phyloP scores from a whole-genome alignment of 257 asterid species.

The Leonotis leonurus region DNA sequence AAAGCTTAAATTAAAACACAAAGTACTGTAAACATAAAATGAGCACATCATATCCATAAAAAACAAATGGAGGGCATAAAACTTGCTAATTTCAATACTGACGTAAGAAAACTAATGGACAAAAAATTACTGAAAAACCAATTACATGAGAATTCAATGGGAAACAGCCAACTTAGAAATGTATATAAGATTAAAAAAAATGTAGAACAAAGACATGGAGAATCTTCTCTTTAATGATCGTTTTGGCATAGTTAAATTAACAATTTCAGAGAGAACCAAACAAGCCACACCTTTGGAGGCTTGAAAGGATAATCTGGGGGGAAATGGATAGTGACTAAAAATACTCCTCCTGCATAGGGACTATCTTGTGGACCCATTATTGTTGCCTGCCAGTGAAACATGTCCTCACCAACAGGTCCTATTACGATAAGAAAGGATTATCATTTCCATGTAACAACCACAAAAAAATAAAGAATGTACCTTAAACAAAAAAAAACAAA shows the following conservation, averaged over 20 bases:
- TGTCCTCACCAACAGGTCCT: slow-evolving; percentile 75
- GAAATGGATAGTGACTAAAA: slow-evolving; percentile 50
- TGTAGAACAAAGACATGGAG: background rate
- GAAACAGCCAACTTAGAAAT: background rate
- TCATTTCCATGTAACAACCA: slow-evolving; percentile 11
- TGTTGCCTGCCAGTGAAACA: slow-evolving; percentile 76
- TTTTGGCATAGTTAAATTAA: background rate
- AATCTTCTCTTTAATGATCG: background rate
- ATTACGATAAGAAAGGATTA: slow-evolving; percentile 15
- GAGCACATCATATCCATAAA: background rate
- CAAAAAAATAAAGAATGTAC: background rate
- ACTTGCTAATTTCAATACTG: too few relatives aligned
- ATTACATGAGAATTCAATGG: background rate
- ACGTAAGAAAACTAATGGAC: background rate
- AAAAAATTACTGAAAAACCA: background rate
- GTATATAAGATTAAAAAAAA: slow-evolving; percentile 4
- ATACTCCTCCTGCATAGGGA: slow-evolving; percentile 64
- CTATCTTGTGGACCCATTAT: slow-evolving; percentile 74
- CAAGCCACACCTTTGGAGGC: slow-evolving; percentile 50
- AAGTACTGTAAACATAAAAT: background rate
- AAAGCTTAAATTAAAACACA: background rate
- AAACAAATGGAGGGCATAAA: background rate
- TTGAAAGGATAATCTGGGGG: slow-evolving; percentile 72
- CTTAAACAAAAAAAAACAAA: background rate
- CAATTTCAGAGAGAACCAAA: background rate